Percentiles rank a stretch among this genome's conserved stretches.
Evolutionary conservation across 345 rosid genomes (phyloP).

Genomic region (Brassica rapa): DNA sequence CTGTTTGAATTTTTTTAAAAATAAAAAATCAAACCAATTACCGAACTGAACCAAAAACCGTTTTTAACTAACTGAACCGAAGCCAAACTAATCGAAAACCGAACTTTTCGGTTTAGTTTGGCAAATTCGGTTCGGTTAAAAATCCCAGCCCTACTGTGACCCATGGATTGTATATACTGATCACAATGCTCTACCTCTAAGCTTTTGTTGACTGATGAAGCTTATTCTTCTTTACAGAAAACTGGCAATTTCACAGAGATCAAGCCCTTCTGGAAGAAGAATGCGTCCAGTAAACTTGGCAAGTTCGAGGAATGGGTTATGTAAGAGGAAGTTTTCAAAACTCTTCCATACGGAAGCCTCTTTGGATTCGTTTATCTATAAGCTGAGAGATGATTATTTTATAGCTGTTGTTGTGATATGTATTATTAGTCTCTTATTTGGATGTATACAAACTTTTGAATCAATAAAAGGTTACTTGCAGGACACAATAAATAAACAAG

Average conservation of each 20-base stretch:
- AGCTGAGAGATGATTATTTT: constrained; percentile 22
- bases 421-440: constrained; percentile 9
- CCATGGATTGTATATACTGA: not conserved
- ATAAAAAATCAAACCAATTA: too few species aligned
- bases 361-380: not conserved
- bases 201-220: constrained; percentile 18
- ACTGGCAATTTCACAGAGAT: constrained; percentile 39
- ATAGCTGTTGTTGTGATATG: constrained; percentile 36
- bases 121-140: too few species aligned
- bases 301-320: constrained; percentile 37
- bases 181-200: not conserved
- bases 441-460: constrained; percentile 7
- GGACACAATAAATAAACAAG: constrained; percentile 23
- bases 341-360: constrained; percentile 10
- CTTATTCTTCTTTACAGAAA: constrained; percentile 24
- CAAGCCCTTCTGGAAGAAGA: constrained; percentile 40
- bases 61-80: too few species aligned
- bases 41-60: too few species aligned
- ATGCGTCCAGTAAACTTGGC: constrained; percentile 26
- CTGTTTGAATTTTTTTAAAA: too few species aligned
- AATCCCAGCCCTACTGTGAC: not conserved
- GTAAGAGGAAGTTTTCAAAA: constrained; percentile 19
- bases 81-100: too few species aligned
- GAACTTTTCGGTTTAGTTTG: too few species aligned
- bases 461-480: constrained; percentile 12